phyloP scores from a whole-genome alignment of 169 alveolate genomes.

The Cryptosporidium viatorum region DNA sequence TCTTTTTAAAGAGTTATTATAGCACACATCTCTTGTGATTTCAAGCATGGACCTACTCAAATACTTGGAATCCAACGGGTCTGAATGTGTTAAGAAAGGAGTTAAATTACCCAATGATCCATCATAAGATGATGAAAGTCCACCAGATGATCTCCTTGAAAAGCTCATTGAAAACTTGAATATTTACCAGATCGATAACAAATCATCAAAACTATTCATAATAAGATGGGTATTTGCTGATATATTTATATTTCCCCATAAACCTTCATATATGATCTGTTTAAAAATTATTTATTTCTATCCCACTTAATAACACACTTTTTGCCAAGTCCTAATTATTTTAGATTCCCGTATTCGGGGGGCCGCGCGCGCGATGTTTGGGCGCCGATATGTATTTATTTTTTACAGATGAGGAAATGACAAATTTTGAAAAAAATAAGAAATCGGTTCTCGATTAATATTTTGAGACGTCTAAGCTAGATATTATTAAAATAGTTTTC shows the following conservation, averaged over 20 bases:
- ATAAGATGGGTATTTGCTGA: background rate
- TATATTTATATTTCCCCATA: background rate
- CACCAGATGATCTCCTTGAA: conserved; percentile 76
- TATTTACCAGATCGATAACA: background rate
- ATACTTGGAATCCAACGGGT: conserved; percentile 68
- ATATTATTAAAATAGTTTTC: background rate
- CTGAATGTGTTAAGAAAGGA: conserved; percentile 71
- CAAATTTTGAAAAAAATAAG: background rate
- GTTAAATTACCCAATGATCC: conserved; percentile 71
- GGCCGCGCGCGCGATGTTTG: conserved; percentile 45
- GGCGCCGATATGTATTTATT: conserved; percentile 26
- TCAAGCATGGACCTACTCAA: conserved; percentile 75
- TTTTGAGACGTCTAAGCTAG: background rate
- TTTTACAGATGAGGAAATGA: conserved; percentile 10
- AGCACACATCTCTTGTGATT: conserved; percentile 70
- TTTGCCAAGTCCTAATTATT: conserved; percentile 66
- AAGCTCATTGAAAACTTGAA: conserved; percentile 43
- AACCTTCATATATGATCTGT: background rate
- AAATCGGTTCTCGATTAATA: background rate
- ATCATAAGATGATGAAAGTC: conserved; percentile 73
- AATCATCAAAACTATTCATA: conserved; percentile 14
- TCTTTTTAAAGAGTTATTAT: conserved; percentile 10
- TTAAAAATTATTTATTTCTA: background rate
- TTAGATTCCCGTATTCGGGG: conserved; percentile 52
- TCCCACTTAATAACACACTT: conserved; percentile 60